phyloP scores from a whole-genome alignment of 2,329 filamentous ascomycete genomes.

The Pyricularia sp. region DNA sequence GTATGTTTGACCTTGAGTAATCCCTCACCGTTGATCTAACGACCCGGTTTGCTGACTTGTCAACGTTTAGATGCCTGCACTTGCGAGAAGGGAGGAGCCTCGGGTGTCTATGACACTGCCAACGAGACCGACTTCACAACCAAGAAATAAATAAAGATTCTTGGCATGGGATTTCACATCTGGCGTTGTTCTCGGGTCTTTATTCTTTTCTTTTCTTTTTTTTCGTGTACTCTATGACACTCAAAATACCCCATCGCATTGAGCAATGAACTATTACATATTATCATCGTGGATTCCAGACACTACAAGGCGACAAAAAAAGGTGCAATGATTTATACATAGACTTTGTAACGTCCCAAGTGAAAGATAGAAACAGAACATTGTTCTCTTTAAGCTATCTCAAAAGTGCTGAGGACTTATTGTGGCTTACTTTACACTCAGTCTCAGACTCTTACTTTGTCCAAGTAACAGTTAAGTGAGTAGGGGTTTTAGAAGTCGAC shows the following conservation, averaged over 20 bases:
- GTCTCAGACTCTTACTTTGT: too few species aligned
- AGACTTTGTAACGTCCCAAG: neutral
- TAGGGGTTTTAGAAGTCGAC: too few species aligned
- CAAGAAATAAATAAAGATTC: conserved; percentile 31
- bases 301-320: neutral
- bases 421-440: too few species aligned
- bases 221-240: neutral
- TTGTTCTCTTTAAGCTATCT: neutral
- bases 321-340: neutral
- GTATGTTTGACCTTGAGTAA: conserved; percentile 35
- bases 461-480: too few species aligned
- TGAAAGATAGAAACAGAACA: neutral
- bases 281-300: neutral
- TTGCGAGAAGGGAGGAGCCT: conserved; percentile 58
- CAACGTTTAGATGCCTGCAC: conserved; percentile 54
- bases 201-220: neutral
- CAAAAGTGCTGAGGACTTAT: too few species aligned
- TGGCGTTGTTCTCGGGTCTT: neutral
- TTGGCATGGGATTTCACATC: neutral
- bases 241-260: neutral
- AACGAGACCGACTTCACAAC: conserved; percentile 83
- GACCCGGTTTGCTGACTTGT: conserved; percentile 1
- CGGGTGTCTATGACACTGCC: conserved; percentile 49
- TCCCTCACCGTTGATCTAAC: neutral
- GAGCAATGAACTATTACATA: neutral